phyloP scores from a whole-genome alignment of 768 basidiomycete species.

The Clathrus columnatus region DNA sequence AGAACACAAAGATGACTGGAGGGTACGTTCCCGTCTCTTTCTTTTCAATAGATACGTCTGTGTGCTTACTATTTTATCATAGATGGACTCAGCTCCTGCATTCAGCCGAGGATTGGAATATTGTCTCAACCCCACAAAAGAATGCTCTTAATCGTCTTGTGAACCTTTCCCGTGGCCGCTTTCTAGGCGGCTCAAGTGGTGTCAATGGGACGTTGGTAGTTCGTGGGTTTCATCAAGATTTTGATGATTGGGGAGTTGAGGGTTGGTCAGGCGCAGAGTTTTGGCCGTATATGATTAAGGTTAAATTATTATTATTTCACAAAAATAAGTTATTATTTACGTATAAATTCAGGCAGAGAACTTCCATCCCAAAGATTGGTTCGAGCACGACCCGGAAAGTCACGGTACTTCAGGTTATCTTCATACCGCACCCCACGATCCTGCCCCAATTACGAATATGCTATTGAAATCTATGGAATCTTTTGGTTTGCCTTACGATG shows the following conservation, averaged over 20 bases:
- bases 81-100: neutral
- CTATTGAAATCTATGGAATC: neutral
- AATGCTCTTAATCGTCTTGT: neutral
- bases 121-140: neutral
- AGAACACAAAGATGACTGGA: constrained; percentile 15
- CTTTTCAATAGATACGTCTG: too few species aligned
- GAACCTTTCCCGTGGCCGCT: constrained; percentile 11
- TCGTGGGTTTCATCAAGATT: constrained; percentile 14
- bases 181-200: constrained; percentile 13
- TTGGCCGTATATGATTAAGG: neutral
- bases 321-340: too few species aligned
- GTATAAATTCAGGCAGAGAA: neutral
- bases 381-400: neutral
- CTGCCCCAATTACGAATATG: neutral
- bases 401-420: neutral
- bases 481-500: neutral
- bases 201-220: constrained; percentile 16
- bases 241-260: constrained; percentile 16
- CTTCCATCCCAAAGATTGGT: neutral
- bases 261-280: constrained; percentile 4
- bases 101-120: neutral
- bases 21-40: constrained; percentile 10
- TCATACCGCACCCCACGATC: neutral
- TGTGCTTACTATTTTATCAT: neutral
- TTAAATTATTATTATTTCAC: too few species aligned